phyloP scores from a whole-genome alignment of 1,284 basidiomycete genomes.

The Bondarzewia mesenterica region DNA sequence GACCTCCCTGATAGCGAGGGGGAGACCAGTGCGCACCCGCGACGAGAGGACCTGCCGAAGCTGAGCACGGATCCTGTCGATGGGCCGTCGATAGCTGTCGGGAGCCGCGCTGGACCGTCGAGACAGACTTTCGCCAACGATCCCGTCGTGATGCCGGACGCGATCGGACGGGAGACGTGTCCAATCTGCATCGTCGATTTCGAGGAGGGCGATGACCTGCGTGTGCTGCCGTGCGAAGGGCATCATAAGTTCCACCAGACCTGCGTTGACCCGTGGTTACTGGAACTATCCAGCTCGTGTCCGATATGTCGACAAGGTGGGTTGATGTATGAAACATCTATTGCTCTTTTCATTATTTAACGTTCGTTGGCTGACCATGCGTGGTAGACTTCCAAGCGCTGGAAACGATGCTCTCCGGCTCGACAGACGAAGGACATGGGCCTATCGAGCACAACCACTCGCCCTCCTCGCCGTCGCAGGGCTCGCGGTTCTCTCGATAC shows the following conservation, averaged over 20 bases:
- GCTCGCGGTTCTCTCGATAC: slow-evolving; percentile 57
- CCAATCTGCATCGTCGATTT: slow-evolving; percentile 93
- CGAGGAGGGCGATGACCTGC: slow-evolving; percentile 84
- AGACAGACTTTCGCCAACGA: neutral
- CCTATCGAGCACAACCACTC: slow-evolving; percentile 17
- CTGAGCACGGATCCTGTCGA: neutral
- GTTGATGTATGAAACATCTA: slow-evolving; percentile 15
- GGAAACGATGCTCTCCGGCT: slow-evolving; percentile 36
- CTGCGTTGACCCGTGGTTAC: slow-evolving; percentile 82
- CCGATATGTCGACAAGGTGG: slow-evolving; percentile 85
- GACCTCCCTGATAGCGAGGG: neutral
- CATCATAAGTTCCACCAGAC: slow-evolving; percentile 82
- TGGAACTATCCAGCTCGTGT: slow-evolving; percentile 85
- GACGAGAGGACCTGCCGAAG: neutral
- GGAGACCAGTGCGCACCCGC: neutral
- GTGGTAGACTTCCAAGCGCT: slow-evolving; percentile 39
- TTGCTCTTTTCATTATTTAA: neutral
- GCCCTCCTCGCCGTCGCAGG: slow-evolving; percentile 9
- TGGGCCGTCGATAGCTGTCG: slow-evolving; percentile 3
- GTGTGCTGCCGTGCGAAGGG: slow-evolving; percentile 84
- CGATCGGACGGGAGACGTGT: slow-evolving; percentile 78
- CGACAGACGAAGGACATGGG: slow-evolving; percentile 18
- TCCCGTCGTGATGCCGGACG: slow-evolving; percentile 42
- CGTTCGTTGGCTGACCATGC: slow-evolving; percentile 3
- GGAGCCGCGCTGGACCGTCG: slow-evolving; percentile 17